phyloP scores from a whole-genome alignment of 352 stramenopile species.

The Pythium coloratum region DNA sequence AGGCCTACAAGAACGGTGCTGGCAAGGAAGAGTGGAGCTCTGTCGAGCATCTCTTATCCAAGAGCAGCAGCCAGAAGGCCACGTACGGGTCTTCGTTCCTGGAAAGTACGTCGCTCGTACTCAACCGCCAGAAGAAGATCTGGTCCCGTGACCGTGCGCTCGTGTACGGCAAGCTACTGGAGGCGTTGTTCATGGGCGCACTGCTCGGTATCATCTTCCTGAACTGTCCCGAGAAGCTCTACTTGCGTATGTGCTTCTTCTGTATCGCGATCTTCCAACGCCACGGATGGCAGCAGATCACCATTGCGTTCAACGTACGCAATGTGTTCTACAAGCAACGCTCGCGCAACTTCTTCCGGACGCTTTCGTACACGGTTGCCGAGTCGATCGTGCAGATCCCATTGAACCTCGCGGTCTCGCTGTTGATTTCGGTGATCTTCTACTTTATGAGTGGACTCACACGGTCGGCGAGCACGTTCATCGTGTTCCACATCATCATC shows the following conservation, averaged over 20 bases:
- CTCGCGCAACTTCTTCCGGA: slow-evolving; percentile 86
- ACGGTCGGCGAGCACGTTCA: slow-evolving; percentile 50
- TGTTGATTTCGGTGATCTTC: slow-evolving; percentile 53
- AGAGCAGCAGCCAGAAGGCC: background rate
- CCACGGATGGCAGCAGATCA: slow-evolving; percentile 63
- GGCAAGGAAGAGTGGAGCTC: slow-evolving; percentile 45
- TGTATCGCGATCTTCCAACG: slow-evolving; percentile 60
- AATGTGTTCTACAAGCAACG: slow-evolving; percentile 90
- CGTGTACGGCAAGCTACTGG: slow-evolving; percentile 57
- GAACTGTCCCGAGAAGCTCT: slow-evolving; percentile 45
- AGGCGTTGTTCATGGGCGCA: slow-evolving; percentile 69
- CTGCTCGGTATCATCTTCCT: slow-evolving; percentile 77
- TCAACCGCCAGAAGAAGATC: slow-evolving; percentile 64
- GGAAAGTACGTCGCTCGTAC: slow-evolving; percentile 42
- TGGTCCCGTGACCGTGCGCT: slow-evolving; percentile 58
- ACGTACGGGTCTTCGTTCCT: slow-evolving; percentile 34
- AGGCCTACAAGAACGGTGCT: slow-evolving; percentile 31
- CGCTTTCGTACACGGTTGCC: slow-evolving; percentile 74
- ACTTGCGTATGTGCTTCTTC: slow-evolving; percentile 78
- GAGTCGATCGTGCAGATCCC: slow-evolving; percentile 52
- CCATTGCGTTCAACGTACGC: slow-evolving; percentile 64
- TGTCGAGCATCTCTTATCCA: slow-evolving; percentile 31
- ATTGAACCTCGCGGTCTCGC: slow-evolving; percentile 58
- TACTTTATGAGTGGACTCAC: slow-evolving; percentile 89
- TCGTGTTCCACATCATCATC: slow-evolving; percentile 73